Evolutionary conservation across 176 grass and related monocot species (phyloP).

Genomic region (Cocos nucifera): DNA sequence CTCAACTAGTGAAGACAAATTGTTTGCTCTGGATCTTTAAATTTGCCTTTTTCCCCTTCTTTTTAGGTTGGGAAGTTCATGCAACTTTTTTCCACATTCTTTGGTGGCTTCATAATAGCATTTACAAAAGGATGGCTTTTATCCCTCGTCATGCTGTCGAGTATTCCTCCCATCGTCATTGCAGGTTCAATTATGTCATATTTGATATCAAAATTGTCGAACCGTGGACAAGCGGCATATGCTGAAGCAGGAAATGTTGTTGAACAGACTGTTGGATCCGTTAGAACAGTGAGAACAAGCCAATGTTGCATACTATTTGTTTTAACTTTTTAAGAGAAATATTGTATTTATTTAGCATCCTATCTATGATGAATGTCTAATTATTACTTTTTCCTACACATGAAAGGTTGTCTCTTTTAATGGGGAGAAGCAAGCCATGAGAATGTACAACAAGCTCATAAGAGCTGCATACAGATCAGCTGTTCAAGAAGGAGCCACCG

Average conservation of each 20-base stretch:
- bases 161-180: slow-evolving; percentile 41
- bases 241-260: slow-evolving; percentile 55
- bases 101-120: slow-evolving; percentile 66
- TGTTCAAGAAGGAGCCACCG: slow-evolving; percentile 37
- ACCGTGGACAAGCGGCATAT: slow-evolving; percentile 50
- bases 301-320: not conserved
- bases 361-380: too few relatives aligned
- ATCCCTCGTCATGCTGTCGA: slow-evolving; percentile 66
- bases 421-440: slow-evolving; percentile 55
- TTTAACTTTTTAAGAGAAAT: not conserved
- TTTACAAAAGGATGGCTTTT: slow-evolving; percentile 84
- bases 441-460: slow-evolving; percentile 51
- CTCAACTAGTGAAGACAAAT: too few relatives aligned
- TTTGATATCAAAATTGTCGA: slow-evolving; percentile 43
- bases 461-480: slow-evolving; percentile 43
- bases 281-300: slow-evolving; percentile 48
- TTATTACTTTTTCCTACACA: not conserved
- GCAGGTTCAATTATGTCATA: slow-evolving; percentile 27
- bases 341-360: too few relatives aligned
- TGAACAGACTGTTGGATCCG: slow-evolving; percentile 66
- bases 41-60: not conserved
- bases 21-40: not conserved
- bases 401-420: slow-evolving; percentile 71
- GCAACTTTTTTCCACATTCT: slow-evolving; percentile 61
- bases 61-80: slow-evolving; percentile 60